Evolutionary conservation across 1,284 basidiomycete genomes (phyloP), one percentile per base, ranked within the genome.

Genomic region (Sporisorium graminicola): DNA sequence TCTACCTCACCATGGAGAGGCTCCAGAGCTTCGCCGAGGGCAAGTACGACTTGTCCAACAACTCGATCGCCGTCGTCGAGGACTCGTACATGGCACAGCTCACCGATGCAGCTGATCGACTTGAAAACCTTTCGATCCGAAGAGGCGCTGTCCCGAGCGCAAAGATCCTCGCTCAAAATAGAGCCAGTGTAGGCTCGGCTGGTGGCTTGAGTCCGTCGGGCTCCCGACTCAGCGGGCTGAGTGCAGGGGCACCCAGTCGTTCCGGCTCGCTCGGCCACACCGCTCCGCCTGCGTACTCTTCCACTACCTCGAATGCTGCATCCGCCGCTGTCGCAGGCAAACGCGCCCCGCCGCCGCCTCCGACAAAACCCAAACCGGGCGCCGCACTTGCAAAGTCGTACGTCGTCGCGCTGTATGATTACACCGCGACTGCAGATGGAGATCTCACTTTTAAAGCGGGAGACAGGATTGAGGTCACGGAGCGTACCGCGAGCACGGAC

Each of bases 391-490:
- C 62, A 0, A 87, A 88, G 50, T 89, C 91, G 83, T 95, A 94
- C 81, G 95, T 96, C 35, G 92, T 94, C 4, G 96, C 97, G 27
- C 86, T 99, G 82, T 99, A 98, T 85, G 96, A 99, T 86, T 99
- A 97, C 85, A 90, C 90, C 35, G 94, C 96, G 2, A 74, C 73
- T 12, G 75, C 76, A 31, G 94, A 93, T 0, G 97, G 97, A 0
- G 96, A 99, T 86, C 87, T 99, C 59, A 92, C 91, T 1, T 99
- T 99, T 88, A 90, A 88, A 65, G 90, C 91, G 1, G 97, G 97
- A n/a, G 96, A 99, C 86, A 88, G 90, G 74, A 98, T 99, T 86
- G 94, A 97, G 87, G 89, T 99, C 59, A 89, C 97, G 31, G 92
- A 97, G 86, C 90, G 91, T 83, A 93, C 93, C 13, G 90, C 90